Evolutionary conservation across 805 yeast genomes (phyloP).

Genomic region (Jamesozyma piceae): DNA sequence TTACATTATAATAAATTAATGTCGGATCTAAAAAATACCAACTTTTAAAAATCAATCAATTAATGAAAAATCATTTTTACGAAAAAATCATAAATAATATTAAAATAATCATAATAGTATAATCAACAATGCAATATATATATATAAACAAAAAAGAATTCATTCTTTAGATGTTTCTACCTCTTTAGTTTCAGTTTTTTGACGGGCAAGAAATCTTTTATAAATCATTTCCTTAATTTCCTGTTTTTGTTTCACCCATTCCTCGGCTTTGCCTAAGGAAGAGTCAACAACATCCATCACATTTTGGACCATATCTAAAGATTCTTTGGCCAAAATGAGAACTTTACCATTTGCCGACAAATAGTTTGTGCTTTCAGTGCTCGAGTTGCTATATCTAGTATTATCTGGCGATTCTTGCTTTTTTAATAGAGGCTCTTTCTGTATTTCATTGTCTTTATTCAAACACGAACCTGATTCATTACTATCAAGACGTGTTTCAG

Average conservation of each 20-base stretch:
- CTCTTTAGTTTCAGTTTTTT: background rate
- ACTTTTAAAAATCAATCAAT: too few relatives aligned
- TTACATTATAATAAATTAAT: too few relatives aligned
- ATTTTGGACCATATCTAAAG: constrained; percentile 75
- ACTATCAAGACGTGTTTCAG: background rate
- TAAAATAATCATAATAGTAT: background rate
- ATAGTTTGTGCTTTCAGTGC: background rate
- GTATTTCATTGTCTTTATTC: background rate
- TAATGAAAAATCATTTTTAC: too few relatives aligned
- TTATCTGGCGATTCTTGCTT: background rate
- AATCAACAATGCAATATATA: background rate
- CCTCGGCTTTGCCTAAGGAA: constrained; percentile 74
- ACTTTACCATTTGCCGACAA: constrained; percentile 57
- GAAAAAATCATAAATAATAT: background rate
- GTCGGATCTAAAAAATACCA: too few relatives aligned
- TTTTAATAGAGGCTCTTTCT: background rate
- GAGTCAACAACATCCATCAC: constrained; percentile 80
- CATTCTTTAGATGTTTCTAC: background rate
- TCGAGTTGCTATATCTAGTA: background rate
- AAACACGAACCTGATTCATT: background rate
- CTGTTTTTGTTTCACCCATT: constrained; percentile 55
- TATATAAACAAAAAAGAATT: background rate
- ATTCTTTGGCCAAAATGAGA: constrained; percentile 76
- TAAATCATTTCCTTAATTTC: constrained; percentile 28
- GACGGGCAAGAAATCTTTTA: constrained; percentile 9